Conservation (phyloP, 1,284 basidiomycete genomes). For the Ustilago crameri region DNA sequence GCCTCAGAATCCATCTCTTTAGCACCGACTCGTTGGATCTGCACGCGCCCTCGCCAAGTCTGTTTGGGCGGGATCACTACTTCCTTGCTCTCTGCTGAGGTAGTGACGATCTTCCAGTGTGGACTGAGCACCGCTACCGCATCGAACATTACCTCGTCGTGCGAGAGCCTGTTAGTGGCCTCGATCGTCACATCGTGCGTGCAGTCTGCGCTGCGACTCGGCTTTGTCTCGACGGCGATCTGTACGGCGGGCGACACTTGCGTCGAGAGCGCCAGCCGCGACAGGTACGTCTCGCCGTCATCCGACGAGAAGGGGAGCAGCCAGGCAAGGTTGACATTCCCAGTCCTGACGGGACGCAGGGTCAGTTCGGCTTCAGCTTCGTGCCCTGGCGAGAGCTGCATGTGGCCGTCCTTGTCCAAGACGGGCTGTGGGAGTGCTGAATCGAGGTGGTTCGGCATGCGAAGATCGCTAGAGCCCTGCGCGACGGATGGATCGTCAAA, state of each 20-base stretch:
- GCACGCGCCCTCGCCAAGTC: conserved; percentile 24
- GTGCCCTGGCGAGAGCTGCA: conserved; percentile 25
- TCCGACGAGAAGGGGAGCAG: conserved; percentile 28
- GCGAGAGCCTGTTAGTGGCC: conserved; percentile 13
- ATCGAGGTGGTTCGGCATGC: conserved; percentile 62
- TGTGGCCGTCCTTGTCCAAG: neutral
- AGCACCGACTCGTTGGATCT: neutral
- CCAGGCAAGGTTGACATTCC: conserved; percentile 22
- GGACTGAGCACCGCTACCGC: conserved; percentile 26
- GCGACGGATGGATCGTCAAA: conserved; percentile 22
- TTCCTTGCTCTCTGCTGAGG: neutral
- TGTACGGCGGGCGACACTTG: conserved; percentile 31
- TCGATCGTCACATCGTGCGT: conserved; percentile 30
- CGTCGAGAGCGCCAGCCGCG: conserved; percentile 25
- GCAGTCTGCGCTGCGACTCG: neutral
- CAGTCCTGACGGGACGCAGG: conserved; percentile 12
- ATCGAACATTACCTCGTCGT: conserved; percentile 17
- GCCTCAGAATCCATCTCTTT: neutral
- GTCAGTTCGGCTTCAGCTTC: conserved; percentile 18
- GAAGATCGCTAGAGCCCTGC: neutral
- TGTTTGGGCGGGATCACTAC: conserved; percentile 19
- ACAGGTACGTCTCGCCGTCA: conserved; percentile 31
- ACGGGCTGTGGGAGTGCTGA: conserved; percentile 16
- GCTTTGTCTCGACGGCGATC: conserved; percentile 23
- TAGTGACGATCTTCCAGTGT: conserved; percentile 14